A percentile compares a stretch with the other conserved stretches of the same genome.
Conservation (phyloP, 2,329 filamentous ascomycete species). For the Trichoderma sp. region DNA sequence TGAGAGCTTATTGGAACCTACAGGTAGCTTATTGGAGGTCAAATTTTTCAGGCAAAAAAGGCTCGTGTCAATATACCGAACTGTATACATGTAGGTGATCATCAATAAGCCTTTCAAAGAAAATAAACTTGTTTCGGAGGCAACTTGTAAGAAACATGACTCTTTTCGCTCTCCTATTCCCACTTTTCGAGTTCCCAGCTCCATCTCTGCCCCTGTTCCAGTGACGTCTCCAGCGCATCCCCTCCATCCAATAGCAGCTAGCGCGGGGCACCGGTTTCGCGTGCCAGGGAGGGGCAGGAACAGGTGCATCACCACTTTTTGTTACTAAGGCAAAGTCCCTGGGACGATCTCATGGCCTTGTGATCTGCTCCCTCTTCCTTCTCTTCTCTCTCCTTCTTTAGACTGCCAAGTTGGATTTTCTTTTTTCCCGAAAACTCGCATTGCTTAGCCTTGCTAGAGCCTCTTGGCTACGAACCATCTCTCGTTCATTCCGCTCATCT, state of each 20-base stretch:
- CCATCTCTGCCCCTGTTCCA: conserved; percentile 7
- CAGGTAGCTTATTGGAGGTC: too few species aligned
- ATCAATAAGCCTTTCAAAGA: neutral
- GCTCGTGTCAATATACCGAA: too few species aligned
- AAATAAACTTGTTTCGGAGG: neutral
- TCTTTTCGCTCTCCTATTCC: neutral
- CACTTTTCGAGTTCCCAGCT: neutral
- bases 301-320: neutral
- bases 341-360: neutral
- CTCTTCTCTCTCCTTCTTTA: neutral
- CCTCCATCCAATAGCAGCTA: conserved; percentile 21
- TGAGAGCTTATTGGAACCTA: too few species aligned
- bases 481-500: neutral
- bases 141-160: neutral
- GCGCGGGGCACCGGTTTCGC: conserved; percentile 16
- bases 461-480: neutral
- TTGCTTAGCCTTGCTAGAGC: neutral
- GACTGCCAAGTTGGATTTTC: neutral
- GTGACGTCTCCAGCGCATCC: conserved; percentile 23
- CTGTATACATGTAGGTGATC: neutral
- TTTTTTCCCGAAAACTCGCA: neutral
- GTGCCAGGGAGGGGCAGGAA: conserved; percentile 5
- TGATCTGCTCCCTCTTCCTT: neutral
- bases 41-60: too few species aligned
- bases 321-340: conserved; percentile 2